phyloP scores from a whole-genome alignment of 2,329 filamentous ascomycete species.

The Aphanocladium album region DNA sequence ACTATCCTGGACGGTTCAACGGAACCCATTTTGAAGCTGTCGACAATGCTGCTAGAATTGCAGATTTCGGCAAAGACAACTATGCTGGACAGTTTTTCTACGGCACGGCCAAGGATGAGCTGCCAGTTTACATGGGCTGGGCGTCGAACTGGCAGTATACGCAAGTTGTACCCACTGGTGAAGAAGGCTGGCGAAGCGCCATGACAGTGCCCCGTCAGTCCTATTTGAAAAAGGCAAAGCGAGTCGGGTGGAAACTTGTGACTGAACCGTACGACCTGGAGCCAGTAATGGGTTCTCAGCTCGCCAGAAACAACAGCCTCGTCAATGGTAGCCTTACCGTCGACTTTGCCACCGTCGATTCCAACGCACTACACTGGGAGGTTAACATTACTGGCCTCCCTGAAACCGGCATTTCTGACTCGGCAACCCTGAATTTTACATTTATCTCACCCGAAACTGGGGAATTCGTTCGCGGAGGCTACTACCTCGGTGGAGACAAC shows the following conservation, averaged over 20 bases:
- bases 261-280: constrained; percentile 44
- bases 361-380: constrained; percentile 50
- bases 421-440: constrained; percentile 26
- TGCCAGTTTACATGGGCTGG: constrained; percentile 30
- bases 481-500: constrained; percentile 23
- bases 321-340: constrained; percentile 44
- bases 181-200: constrained; percentile 28
- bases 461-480: constrained; percentile 23
- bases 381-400: constrained; percentile 43
- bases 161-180: constrained; percentile 24
- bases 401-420: constrained; percentile 13
- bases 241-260: constrained; percentile 47
- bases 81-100: constrained; percentile 33
- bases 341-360: constrained; percentile 45
- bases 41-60: constrained; percentile 23
- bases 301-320: constrained; percentile 39
- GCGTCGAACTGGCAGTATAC: constrained; percentile 33
- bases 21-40: constrained; percentile 53
- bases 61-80: constrained; percentile 33
- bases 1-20: constrained; percentile 57
- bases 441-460: constrained; percentile 21
- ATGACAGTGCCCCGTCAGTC: constrained; percentile 40
- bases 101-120: constrained; percentile 18
- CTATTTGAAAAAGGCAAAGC: constrained; percentile 45
- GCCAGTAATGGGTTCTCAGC: constrained; percentile 39